Base-by-base conservation (phyloP, 1,284 basidiomycete genomes). In the Ganoderma meredithae region DNA sequence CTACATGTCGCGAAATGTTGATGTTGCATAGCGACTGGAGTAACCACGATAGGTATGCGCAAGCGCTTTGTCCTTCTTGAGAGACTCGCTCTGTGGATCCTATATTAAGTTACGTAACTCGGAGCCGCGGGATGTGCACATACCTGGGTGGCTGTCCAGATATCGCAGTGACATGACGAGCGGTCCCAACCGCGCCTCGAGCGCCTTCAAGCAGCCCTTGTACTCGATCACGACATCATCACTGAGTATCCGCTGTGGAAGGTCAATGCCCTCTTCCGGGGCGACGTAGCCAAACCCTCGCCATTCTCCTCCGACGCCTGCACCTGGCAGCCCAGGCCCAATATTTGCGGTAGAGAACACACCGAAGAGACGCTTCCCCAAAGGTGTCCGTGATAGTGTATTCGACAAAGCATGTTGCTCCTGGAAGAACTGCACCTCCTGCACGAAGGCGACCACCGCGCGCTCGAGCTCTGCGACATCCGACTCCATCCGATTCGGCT, bases 381-480 rank as follows among this genome's bases (percentile, higher is more conserved):
- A 65, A 40, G 62, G 40, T 44, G 82, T 72, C 44, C 66, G 73
- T 55, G 69, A 76, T 62, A 74, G 80, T 68, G 75, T 77, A 66
- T 74, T 79, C 74, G 74, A 79, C 55, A 73, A 70, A 7, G 75
- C 65, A 64, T 77, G 74, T 43, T 80, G 77, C 67, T 83, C 84
- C 69, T 90, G 85, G 66, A 82, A 82, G 55, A 87, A 83, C 74
- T 93, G 88, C 22, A 92, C 89, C 74, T 95, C 93, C 8, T 84
- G 78, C 12, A 94, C 89, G 75, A 95, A 95, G 0, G 87, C 84
- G 49, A 87, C 79, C 6, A 96, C 86, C 0, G 92, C 92, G 49
- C 89, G 85, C 71, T 93, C 90, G 12, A 96, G 84, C 69, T 95
- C 94, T 63, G 89, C 86, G 0, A 93, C 92, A 74, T 95, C 93